Percentiles rank a stretch among this genome's conserved stretches.
These are phyloP conservation scores for Aciculoconidium aculeatum DNA, from an alignment of 805 yeast genomes.

Conservation along the genomic window DNA sequence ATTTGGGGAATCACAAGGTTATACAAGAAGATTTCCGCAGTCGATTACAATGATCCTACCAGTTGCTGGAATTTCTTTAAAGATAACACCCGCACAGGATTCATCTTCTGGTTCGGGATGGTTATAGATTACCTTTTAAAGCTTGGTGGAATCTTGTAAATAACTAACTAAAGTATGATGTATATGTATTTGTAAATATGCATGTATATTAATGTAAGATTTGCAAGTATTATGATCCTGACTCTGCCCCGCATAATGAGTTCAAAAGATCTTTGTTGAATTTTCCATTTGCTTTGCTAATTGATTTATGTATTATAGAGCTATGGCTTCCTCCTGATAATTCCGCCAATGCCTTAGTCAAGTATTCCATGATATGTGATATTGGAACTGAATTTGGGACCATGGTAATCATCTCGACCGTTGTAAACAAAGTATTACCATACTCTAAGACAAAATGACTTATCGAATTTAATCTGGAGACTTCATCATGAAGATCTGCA, in stretches of 20 bases:
- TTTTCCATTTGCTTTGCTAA: conserved; percentile 25
- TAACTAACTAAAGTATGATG: not conserved
- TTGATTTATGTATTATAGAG: conserved; percentile 21
- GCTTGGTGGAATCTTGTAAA: conserved; percentile 39
- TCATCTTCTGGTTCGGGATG: conserved; percentile 61
- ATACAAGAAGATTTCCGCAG: conserved; percentile 60
- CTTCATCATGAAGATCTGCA: conserved; percentile 4
- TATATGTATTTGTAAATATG: too few relatives aligned
- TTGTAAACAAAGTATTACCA: conserved; percentile 16
- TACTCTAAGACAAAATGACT: conserved; percentile 23
- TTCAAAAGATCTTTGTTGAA: conserved; percentile 17
- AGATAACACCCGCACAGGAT: conserved; percentile 72
- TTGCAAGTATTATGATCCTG: conserved; percentile 2
- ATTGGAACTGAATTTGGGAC: conserved; percentile 30
- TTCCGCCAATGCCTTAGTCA: conserved; percentile 15
- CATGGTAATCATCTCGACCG: conserved; percentile 21
- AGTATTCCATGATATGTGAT: conserved; percentile 21
- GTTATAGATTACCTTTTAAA: conserved; percentile 57
- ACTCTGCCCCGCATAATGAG: too few relatives aligned
- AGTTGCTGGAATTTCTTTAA: conserved; percentile 81
- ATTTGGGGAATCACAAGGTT: conserved; percentile 66
- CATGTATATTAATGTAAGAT: too few relatives aligned
- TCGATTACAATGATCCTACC: conserved; percentile 71
- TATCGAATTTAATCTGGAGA: conserved; percentile 9
- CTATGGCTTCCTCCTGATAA: too few relatives aligned